Percentiles rank a stretch among this genome's conserved stretches.
These are phyloP conservation scores for Lepiota brunneoincarnata DNA, from an alignment of 768 basidiomycete genomes.

Conservation along the genomic window DNA sequence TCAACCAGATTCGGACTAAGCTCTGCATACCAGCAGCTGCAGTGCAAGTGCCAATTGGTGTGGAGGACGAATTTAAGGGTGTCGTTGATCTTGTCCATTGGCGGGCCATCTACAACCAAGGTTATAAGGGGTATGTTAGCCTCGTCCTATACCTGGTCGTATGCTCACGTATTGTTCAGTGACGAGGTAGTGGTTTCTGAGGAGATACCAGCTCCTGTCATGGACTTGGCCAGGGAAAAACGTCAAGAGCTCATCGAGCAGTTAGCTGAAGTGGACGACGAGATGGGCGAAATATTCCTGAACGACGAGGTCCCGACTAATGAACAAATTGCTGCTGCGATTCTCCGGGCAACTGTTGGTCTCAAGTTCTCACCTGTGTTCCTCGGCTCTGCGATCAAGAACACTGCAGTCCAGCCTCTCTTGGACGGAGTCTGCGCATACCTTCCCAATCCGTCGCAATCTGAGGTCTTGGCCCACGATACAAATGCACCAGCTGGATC, in stretches of 20 bases:
- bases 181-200: slow-evolving; percentile 76
- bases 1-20: slow-evolving; percentile 88
- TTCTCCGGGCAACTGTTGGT: slow-evolving; percentile 83
- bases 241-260: slow-evolving; percentile 91
- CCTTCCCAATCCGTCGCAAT: slow-evolving; percentile 84
- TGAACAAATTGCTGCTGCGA: slow-evolving; percentile 74
- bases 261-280: slow-evolving; percentile 94
- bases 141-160: slow-evolving; percentile 2
- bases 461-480: slow-evolving; percentile 78
- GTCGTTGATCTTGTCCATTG: slow-evolving; percentile 93
- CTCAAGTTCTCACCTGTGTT: slow-evolving; percentile 97
- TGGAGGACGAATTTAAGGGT: slow-evolving; percentile 82
- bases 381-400: slow-evolving; percentile 96
- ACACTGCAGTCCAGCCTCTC: slow-evolving; percentile 91
- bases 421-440: slow-evolving; percentile 96
- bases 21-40: slow-evolving; percentile 92
- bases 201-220: slow-evolving; percentile 79
- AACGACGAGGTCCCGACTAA: slow-evolving; percentile 77
- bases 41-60: slow-evolving; percentile 93
- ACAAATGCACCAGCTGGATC: slow-evolving; percentile 59
- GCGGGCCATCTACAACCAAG: slow-evolving; percentile 94
- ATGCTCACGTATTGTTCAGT: slow-evolving; percentile 40
- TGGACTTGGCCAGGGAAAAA: slow-evolving; percentile 78
- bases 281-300: slow-evolving; percentile 88
- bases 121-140: slow-evolving; percentile 79